Evolutionary conservation across 345 rosid species (phyloP).

Genomic region (Eucalyptus marginata): DNA sequence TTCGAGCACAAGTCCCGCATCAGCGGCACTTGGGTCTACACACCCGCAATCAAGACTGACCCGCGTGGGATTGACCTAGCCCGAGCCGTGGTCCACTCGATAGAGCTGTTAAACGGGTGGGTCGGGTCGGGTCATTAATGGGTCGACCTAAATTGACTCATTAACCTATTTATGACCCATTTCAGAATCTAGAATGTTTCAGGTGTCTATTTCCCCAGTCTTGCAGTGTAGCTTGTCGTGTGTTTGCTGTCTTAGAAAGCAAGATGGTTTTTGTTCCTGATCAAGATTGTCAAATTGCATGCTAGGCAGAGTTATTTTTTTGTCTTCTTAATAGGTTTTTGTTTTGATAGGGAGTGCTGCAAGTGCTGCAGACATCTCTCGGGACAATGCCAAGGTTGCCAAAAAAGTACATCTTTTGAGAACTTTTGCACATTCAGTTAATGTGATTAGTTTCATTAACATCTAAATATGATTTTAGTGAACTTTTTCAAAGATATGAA

Average conservation of each 20-base stretch:
- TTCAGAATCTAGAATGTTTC: constrained; percentile 46
- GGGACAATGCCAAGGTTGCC: constrained; percentile 55
- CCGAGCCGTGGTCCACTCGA: constrained; percentile 36
- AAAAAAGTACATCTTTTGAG: constrained; percentile 41
- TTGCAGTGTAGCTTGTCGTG: neutral
- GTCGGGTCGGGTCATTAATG: no score
- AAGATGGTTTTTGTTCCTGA: neutral
- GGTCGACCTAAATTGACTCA: no score
- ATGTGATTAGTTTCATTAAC: no score
- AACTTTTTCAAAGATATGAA: no score
- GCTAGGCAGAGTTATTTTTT: neutral
- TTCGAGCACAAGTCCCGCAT: constrained; percentile 43
- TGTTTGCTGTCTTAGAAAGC: neutral
- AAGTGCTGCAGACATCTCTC: constrained; percentile 65
- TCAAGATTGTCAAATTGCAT: neutral
- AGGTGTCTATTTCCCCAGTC: neutral
- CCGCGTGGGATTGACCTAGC: constrained; percentile 43
- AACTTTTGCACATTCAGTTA: no score
- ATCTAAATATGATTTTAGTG: neutral
- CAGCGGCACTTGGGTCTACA: constrained; percentile 77
- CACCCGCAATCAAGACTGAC: constrained; percentile 33
- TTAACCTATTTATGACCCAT: no score
- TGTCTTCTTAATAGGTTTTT: constrained; percentile 29
- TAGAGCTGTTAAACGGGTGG: no score
- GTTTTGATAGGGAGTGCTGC: constrained; percentile 60